phyloP scores from a whole-genome alignment of 176 grass and related monocot species.

The Otatea glauca region DNA sequence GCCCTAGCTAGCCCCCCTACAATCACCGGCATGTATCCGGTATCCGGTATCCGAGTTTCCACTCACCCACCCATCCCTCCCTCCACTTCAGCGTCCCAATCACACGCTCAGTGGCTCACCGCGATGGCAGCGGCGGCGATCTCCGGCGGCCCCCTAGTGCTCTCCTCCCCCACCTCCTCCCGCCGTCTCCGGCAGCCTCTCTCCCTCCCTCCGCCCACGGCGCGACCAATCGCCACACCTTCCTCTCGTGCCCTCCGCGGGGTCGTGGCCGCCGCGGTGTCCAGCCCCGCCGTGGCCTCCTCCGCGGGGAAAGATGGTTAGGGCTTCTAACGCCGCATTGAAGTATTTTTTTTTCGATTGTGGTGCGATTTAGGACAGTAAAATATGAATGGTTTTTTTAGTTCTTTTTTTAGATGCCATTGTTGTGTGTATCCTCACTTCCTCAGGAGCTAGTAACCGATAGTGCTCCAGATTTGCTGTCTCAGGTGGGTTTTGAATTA shows the following conservation, averaged over 20 bases:
- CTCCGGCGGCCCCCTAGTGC: slow-evolving; percentile 39
- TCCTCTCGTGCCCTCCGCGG: slow-evolving; percentile 33
- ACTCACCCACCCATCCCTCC: background rate
- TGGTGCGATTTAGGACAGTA: background rate
- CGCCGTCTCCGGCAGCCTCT: background rate
- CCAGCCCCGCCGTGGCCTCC: slow-evolving; percentile 19
- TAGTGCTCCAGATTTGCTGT: background rate
- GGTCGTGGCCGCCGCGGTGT: slow-evolving; percentile 40
- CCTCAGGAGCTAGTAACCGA: background rate
- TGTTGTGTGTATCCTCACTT: background rate
- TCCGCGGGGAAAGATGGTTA: slow-evolving; percentile 47
- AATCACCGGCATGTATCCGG: too few relatives aligned
- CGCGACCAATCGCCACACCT: slow-evolving; percentile 40
- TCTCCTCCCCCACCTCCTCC: slow-evolving; percentile 29
- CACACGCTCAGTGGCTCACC: background rate
- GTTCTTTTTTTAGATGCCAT: background rate
- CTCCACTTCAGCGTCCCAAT: background rate
- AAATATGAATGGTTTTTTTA: background rate
- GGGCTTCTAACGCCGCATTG: slow-evolving; percentile 10
- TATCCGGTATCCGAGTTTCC: background rate
- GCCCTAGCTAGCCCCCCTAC: too few relatives aligned
- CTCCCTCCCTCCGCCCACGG: background rate
- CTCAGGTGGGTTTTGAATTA: background rate
- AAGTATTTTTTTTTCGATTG: background rate
- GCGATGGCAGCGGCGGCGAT: slow-evolving; percentile 49